Percentiles rank a stretch among this genome's conserved stretches.
Evolutionary conservation across 2,329 filamentous ascomycete species (phyloP).

Genomic region (Sporothrix mexicana): DNA sequence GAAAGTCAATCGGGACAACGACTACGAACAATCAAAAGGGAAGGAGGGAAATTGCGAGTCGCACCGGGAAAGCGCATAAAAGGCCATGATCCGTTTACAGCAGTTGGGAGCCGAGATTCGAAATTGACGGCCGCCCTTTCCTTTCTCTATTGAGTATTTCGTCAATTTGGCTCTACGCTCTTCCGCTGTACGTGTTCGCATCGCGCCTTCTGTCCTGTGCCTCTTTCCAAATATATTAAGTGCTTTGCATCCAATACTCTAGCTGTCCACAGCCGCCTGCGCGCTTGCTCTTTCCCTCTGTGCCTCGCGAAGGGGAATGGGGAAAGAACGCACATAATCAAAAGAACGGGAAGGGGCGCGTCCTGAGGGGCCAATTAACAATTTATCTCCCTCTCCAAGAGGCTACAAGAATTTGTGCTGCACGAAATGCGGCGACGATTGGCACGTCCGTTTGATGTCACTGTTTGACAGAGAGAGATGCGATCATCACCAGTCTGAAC

Average conservation of each 20-base stretch:
- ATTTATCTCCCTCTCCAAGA: background rate
- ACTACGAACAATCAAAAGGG: background rate
- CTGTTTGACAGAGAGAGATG: conserved; percentile 6
- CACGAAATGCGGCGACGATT: background rate
- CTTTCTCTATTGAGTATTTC: background rate
- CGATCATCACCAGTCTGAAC: background rate
- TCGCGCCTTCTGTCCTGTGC: conserved; percentile 20
- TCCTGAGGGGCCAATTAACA: background rate
- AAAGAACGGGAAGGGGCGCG: background rate
- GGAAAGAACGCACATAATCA: background rate
- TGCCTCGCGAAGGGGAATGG: background rate
- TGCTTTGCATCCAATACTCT: background rate
- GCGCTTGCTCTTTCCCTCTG: background rate
- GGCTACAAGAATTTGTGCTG: too few species aligned
- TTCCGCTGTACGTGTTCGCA: background rate
- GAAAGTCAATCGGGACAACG: background rate
- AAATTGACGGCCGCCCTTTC: conserved; percentile 16
- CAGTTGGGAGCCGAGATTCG: conserved; percentile 11
- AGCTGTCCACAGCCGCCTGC: background rate
- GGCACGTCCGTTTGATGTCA: background rate
- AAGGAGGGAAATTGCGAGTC: conserved; percentile 3
- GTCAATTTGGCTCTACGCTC: background rate
- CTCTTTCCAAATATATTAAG: background rate
- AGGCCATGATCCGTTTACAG: conserved; percentile 4
- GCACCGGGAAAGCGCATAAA: conserved; percentile 25